Percentiles rank a stretch among this genome's conserved stretches.
Conservation (phyloP, 192 early-diverging fungal genomes). For the Gaertneriomyces semiglobifer region DNA sequence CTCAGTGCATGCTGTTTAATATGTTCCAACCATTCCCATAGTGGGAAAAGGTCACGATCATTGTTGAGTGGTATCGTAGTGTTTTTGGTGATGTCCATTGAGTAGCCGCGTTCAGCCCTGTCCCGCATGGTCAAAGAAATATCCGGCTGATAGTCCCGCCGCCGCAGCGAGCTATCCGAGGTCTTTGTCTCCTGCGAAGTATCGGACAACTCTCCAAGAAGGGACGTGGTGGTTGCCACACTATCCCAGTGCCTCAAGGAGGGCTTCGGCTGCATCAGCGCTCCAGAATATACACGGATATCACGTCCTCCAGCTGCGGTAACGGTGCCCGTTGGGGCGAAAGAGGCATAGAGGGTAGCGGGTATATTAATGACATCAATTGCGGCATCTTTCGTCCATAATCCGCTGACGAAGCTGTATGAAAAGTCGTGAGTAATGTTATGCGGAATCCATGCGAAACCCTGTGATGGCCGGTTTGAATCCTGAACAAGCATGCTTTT, state of each 20-base stretch:
- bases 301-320: constrained; percentile 11
- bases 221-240: too few relatives aligned
- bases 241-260: too few relatives aligned
- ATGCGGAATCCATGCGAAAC: constrained; percentile 30
- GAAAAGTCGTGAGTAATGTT: constrained; percentile 24
- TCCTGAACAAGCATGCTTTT: too few relatives aligned
- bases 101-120: constrained; percentile 74
- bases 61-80: background rate
- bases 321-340: constrained; percentile 21
- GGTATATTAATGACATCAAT: constrained; percentile 22
- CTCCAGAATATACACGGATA: background rate
- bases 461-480: background rate
- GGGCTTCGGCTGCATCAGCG: too few relatives aligned
- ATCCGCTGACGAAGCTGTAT: constrained; percentile 15
- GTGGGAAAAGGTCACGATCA: too few relatives aligned
- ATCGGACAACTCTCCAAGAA: background rate
- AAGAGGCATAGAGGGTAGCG: constrained; percentile 13
- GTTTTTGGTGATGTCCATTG: constrained; percentile 54
- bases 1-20: background rate
- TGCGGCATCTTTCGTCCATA: constrained; percentile 6
- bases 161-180: too few relatives aligned
- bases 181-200: background rate
- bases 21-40: too few relatives aligned
- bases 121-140: constrained; percentile 78
- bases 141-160: constrained; percentile 42